These are phyloP conservation scores for Schizochytrium sp. DNA, from an alignment of 108 stramenopile species.

Conservation along the genomic window DNA sequence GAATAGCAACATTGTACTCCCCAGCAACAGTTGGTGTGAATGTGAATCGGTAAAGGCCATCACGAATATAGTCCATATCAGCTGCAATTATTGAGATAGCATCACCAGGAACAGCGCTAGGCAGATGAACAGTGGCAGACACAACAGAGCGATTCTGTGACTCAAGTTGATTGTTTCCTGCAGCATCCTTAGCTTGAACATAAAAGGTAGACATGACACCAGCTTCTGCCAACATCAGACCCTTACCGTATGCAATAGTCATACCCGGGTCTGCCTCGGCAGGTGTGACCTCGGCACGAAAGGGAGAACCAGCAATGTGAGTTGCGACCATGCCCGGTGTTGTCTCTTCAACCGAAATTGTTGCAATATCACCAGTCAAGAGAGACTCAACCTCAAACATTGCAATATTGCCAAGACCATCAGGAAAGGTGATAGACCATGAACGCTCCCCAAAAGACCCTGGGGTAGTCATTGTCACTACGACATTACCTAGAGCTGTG, in stretches of 20 bases:
- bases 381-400: slow-evolving; percentile 65
- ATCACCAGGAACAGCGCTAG: slow-evolving; percentile 45
- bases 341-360: slow-evolving; percentile 67
- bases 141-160: slow-evolving; percentile 70
- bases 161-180: slow-evolving; percentile 79
- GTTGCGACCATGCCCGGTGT: slow-evolving; percentile 63
- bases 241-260: slow-evolving; percentile 79
- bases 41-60: slow-evolving; percentile 75
- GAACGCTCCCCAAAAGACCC: slow-evolving; percentile 31
- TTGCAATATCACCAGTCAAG: slow-evolving; percentile 71
- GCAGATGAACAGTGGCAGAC: slow-evolving; percentile 69
- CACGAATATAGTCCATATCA: slow-evolving; percentile 66
- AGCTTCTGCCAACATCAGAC: slow-evolving; percentile 76
- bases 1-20: slow-evolving; percentile 76
- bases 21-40: slow-evolving; percentile 76
- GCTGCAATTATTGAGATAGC: slow-evolving; percentile 66
- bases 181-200: slow-evolving; percentile 81
- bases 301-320: slow-evolving; percentile 79
- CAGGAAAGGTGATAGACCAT: slow-evolving; percentile 76
- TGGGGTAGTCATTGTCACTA: neutral
- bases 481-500: neutral
- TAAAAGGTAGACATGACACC: slow-evolving; percentile 75
- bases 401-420: slow-evolving; percentile 64
- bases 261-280: slow-evolving; percentile 70
- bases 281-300: slow-evolving; percentile 71